Evolutionary conservation across 129 eudicot species (phyloP), one percentile per base, ranked within the genome.

Genomic region (Oenanthe sinensis): DNA sequence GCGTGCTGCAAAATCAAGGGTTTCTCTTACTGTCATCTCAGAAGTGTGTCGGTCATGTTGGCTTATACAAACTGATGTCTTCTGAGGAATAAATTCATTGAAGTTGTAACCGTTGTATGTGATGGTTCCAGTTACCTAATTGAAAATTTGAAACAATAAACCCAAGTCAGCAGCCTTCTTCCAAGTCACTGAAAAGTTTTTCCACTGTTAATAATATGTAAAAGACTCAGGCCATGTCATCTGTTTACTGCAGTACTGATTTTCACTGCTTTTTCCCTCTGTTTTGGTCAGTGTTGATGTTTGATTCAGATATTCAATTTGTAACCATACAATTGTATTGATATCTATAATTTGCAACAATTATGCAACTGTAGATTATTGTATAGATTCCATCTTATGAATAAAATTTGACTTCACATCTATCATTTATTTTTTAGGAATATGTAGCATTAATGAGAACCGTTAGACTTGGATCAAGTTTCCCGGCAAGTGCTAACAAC

Each of bases 401-500:
- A 36, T 24, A 46, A 74, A 44, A 19, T 49, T 33, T 19, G 33
- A 22, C 55, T 30, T 16, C 45, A 19, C 14, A 5, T 54, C 6
- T 50, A 24, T 20, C 15, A 14, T 76, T 4, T 36, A 19, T 15
- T 16, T 54, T 14, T 15, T 19, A 73, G 55, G 33, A 73, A 17
- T 33, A 74, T 24, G 77, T 20, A 20, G 75, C 30, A 74, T 36
- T 6, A 74, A 4, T 30, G 20, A 13, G 37, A 55, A 80, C 83
- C 83, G 26, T 73, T 13, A 72, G 78, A 55, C 19, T 37, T 33
- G 74, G 42, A 33, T 80, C 78, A 1, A 80, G 78, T 44, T 54
- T 80, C 24, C 83, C 78, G 11, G 83, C 73, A 14, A 80, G 83
- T 24, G 83, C 83, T 77, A 71, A 40, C 36, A 80, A 43, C 26